Conservation (phyloP, 192 early-diverging fungal species). For the Backusella macrospora region DNA sequence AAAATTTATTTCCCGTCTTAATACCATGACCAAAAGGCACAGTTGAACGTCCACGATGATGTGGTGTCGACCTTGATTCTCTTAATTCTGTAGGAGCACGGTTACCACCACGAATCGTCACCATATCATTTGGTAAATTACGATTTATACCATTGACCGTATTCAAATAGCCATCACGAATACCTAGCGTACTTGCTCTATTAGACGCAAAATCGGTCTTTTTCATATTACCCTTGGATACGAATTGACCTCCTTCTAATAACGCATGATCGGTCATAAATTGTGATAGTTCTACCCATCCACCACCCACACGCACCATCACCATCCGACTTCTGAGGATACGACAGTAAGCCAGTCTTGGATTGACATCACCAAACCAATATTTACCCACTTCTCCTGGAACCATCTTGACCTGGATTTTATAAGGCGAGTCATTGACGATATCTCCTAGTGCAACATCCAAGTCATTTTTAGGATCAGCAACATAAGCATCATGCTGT, state of each 20-base stretch:
- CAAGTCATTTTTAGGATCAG: slow-evolving; percentile 56
- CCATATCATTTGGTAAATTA: background rate
- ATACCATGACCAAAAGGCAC: slow-evolving; percentile 18
- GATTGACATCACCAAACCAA: slow-evolving; percentile 65
- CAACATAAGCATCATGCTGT: slow-evolving; percentile 36
- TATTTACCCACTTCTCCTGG: slow-evolving; percentile 61
- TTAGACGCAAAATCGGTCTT: background rate
- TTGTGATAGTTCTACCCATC: slow-evolving; percentile 63
- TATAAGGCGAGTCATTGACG: slow-evolving; percentile 59
- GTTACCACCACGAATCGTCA: background rate
- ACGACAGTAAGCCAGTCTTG: slow-evolving; percentile 63
- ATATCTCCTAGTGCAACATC: slow-evolving; percentile 62
- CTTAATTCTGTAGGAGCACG: background rate
- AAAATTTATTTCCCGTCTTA: slow-evolving; percentile 37
- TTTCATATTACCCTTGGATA: background rate
- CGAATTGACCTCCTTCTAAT: slow-evolving; percentile 28
- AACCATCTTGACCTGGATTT: slow-evolving; percentile 48
- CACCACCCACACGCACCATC: slow-evolving; percentile 70
- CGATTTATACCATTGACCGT: background rate
- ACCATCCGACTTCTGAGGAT: slow-evolving; percentile 61
- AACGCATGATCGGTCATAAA: slow-evolving; percentile 34
- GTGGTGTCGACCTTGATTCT: slow-evolving; percentile 22
- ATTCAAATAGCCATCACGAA: background rate
- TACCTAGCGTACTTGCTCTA: background rate
- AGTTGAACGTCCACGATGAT: background rate